Percentiles rank a stretch among this genome's conserved stretches.
phyloP scores from a whole-genome alignment of 129 eudicot genomes.

The Lactuca saligna region DNA sequence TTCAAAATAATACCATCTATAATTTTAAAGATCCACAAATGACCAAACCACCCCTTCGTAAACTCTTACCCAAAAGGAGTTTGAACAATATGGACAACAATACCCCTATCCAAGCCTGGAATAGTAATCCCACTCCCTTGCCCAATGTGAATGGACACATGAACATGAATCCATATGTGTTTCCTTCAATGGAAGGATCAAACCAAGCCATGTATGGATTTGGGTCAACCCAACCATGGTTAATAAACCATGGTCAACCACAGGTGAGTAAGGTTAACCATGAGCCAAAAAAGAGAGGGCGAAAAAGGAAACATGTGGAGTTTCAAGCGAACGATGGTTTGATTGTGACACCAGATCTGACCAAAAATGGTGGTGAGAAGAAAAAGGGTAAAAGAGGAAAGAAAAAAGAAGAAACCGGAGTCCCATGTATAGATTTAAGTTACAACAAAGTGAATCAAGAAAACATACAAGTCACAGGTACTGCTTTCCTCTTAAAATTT shows the following conservation, averaged over 20 bases:
- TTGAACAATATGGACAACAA: conserved; percentile 23
- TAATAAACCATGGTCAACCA: conserved; percentile 30
- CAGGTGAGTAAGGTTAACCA: conserved; percentile 24
- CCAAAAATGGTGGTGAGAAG: conserved; percentile 34
- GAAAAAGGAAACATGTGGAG: conserved; percentile 43
- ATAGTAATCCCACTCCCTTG: conserved; percentile 1
- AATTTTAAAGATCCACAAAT: conserved; percentile 16
- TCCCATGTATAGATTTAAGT: conserved; percentile 36
- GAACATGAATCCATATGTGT: not conserved
- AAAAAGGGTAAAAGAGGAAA: conserved; percentile 27
- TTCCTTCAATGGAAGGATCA: conserved; percentile 14
- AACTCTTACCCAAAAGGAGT: conserved; percentile 33
- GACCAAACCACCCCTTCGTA: conserved; percentile 21
- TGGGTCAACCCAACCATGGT: conserved; percentile 18
- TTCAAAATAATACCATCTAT: conserved; percentile 16
- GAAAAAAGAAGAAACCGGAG: conserved; percentile 35
- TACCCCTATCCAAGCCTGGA: conserved; percentile 11
- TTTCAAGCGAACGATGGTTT: conserved; percentile 28
- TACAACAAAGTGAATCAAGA: conserved; percentile 33
- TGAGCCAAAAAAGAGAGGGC: conserved; percentile 45
- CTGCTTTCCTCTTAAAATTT: conserved; percentile 52
- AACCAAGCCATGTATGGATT: conserved; percentile 15
- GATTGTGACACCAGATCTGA: conserved; percentile 45
- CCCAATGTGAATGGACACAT: conserved; percentile 2
- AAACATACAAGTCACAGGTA: conserved; percentile 36